Evolutionary conservation across 345 rosid species (phyloP).

Genomic region (Gossypium sturtianum): DNA sequence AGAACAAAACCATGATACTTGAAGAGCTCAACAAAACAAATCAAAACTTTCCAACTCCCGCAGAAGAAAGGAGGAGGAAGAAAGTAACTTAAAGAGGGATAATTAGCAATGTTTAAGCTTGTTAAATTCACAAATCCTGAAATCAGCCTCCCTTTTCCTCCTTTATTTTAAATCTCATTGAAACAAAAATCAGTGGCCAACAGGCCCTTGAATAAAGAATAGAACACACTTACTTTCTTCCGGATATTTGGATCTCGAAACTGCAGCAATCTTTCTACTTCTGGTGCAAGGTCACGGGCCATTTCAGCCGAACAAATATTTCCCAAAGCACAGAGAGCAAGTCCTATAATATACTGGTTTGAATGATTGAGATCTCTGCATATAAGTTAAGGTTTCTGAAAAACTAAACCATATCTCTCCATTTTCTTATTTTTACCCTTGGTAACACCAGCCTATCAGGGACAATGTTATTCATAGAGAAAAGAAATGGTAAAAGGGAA

Average conservation of each 20-base stretch:
- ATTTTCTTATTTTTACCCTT: background rate
- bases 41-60: background rate
- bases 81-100: background rate
- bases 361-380: conserved; percentile 94
- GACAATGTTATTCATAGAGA: background rate
- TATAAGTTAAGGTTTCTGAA: conserved; percentile 53
- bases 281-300: conserved; percentile 99
- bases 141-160: background rate
- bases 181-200: background rate
- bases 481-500: background rate
- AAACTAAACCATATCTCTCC: conserved; percentile 8
- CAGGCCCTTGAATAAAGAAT: background rate
- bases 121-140: background rate
- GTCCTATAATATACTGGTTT: conserved; percentile 96
- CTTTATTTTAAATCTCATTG: background rate
- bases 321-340: conserved; percentile 99
- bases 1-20: background rate
- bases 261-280: conserved; percentile 92
- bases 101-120: background rate
- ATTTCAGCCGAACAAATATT: conserved; percentile 97
- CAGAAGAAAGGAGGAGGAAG: background rate
- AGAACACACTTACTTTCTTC: conserved; percentile 61
- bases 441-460: conserved; percentile 3
- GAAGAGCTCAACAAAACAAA: background rate
- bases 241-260: conserved; percentile 99